Base-by-base conservation (phyloP, 768 basidiomycete genomes). In the Suillus placidus region DNA sequence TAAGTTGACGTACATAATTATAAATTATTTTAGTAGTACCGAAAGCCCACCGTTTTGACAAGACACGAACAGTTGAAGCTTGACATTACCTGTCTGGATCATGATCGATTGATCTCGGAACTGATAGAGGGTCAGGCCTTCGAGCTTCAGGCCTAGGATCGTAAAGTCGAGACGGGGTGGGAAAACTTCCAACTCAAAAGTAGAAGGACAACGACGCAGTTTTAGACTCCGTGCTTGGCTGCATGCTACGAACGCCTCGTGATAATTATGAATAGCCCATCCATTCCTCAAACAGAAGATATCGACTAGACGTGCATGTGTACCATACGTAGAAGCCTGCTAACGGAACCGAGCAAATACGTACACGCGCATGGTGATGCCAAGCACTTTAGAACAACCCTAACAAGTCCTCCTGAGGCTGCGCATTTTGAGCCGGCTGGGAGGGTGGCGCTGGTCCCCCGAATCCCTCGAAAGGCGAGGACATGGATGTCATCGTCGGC, bases 401-500 rank as follows among this genome's bases (percentile, higher is more conserved):
- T 66, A 88, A 73, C 67, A 86, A 70, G 72, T 87, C 87, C 43
- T 87, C 86, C 71, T 84, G 78, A 10, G 79, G 74, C 61, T 60
- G 26, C 40, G 30, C 58, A 60, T 77, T 71, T 69, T 78, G 78
- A 16, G 66, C 64, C 14, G 76, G 64, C 10, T 42, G 40, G 18
- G 58, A 42, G 26, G 42, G 18, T 20, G 7, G 40, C 20, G 68
- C 66, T 16, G 72, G 63, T 2, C 58, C 38, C 42, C 58, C 30
- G 3, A 71, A 13, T 37, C 68, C 70, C 6, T 74, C 78, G 57
- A 79, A 52, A 58, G 70, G 66, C 9, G 72, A 58, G 14, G 68
- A 9, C 42, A 45, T 18, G 40, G 34, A 61, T 38, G 58, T 66
- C 7, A 32, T 16, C 1, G 62, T 61, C 35, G 70, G 61, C 35